A percentile compares a stretch with the other conserved stretches of the same genome.
These are phyloP conservation scores for Thraustochytrium sp. DNA, from an alignment of 352 stramenopile species.

Conservation along the genomic window DNA sequence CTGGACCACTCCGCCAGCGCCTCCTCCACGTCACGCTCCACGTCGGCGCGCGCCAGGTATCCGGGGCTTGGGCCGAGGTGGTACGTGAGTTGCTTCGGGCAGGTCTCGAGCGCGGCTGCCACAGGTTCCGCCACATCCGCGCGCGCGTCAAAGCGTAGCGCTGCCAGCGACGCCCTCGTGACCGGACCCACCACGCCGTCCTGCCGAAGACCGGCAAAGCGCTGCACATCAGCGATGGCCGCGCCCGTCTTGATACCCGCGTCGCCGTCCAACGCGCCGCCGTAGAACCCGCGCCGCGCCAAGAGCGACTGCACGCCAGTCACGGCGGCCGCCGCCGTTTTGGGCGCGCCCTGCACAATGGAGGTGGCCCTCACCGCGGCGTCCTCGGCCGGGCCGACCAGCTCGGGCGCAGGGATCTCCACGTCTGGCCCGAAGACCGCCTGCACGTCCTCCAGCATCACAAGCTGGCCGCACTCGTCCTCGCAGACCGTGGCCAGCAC, in stretches of 20 bases:
- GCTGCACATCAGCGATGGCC: background rate
- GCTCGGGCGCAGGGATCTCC: slow-evolving; percentile 7
- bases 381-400: background rate
- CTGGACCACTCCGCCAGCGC: background rate
- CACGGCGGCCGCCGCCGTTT: background rate
- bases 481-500: background rate
- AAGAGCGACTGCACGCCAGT: background rate
- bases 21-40: background rate
- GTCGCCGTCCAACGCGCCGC: background rate
- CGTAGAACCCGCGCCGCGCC: background rate
- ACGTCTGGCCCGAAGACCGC: background rate
- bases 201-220: background rate
- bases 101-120: background rate
- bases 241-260: background rate
- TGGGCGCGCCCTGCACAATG: background rate
- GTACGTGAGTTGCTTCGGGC: background rate
- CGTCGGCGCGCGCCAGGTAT: background rate
- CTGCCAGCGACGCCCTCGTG: background rate
- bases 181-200: slow-evolving; percentile 25
- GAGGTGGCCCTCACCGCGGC: too few species aligned
- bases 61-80: background rate
- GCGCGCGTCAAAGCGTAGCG: background rate
- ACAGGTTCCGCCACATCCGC: background rate
- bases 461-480: background rate
- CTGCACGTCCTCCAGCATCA: background rate